Evolutionary conservation across 2,329 filamentous ascomycete genomes (phyloP).

Genomic region (Trichophyton verrucosum): DNA sequence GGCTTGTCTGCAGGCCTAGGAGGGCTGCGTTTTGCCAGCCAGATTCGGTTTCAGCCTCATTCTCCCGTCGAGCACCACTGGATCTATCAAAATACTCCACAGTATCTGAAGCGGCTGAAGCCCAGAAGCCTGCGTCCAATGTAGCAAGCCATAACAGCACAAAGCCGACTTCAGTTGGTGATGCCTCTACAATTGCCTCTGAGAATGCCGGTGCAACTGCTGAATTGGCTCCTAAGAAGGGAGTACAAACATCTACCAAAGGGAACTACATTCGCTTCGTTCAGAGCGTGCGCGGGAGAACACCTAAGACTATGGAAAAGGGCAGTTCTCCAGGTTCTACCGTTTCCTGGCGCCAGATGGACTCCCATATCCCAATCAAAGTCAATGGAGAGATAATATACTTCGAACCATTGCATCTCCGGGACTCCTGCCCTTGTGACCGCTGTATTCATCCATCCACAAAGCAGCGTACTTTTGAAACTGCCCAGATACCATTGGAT

Average conservation of each 20-base stretch:
- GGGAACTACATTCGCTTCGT: neutral
- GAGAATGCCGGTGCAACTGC: neutral
- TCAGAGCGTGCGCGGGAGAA: neutral
- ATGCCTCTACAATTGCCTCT: neutral
- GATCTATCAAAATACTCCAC: neutral
- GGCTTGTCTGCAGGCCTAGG: neutral
- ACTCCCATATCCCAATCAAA: neutral
- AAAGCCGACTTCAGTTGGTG: neutral
- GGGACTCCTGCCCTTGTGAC: constrained; percentile 44
- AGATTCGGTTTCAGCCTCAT: neutral
- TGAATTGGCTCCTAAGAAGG: neutral
- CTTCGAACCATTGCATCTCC: constrained; percentile 25
- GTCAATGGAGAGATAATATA: neutral
- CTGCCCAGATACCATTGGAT: constrained; percentile 46
- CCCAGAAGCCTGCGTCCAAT: neutral
- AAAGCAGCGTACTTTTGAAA: constrained; percentile 52
- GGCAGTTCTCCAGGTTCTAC: neutral
- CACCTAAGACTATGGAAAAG: neutral
- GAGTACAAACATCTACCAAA: neutral
- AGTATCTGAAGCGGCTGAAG: neutral
- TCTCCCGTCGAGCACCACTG: neutral
- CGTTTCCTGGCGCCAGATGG: neutral
- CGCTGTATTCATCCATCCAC: constrained; percentile 46
- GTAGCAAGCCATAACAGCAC: neutral
- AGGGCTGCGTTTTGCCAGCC: neutral